phyloP scores from a whole-genome alignment of 345 rosid species.

The Aegle marmelos region DNA sequence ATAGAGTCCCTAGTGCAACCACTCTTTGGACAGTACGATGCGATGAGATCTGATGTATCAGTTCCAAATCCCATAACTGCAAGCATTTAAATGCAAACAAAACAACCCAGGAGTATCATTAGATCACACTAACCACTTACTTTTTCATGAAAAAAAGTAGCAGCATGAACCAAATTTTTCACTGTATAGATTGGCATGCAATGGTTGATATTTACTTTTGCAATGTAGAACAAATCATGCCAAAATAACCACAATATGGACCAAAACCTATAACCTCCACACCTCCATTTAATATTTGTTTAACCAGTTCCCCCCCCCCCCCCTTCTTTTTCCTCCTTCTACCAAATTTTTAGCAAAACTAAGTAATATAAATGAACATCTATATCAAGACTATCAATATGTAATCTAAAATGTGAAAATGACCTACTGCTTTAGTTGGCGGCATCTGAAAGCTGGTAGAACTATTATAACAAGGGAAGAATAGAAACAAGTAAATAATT shows the following conservation, averaged over 20 bases:
- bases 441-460: constrained; percentile 6
- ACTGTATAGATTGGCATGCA: background rate
- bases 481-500: background rate
- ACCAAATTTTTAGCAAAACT: background rate
- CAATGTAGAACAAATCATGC: background rate
- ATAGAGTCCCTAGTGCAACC: constrained; percentile 75
- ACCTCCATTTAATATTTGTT: background rate
- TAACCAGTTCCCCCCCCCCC: too few species aligned
- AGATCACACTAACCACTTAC: background rate
- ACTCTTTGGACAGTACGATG: constrained; percentile 78
- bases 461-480: background rate
- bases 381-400: background rate
- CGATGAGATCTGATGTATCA: constrained; percentile 59
- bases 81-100: constrained; percentile 10
- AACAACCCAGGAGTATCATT: background rate
- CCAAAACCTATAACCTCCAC: background rate
- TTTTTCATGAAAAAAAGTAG: background rate
- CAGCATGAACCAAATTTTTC: background rate
- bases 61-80: constrained; percentile 80
- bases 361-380: background rate
- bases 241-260: background rate
- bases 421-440: background rate
- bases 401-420: background rate
- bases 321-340: background rate
- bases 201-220: background rate